Evolutionary conservation across 2,329 filamentous ascomycete genomes (phyloP), one percentile per base, ranked within the genome.

Genomic region (Hypoxylon sp.): DNA sequence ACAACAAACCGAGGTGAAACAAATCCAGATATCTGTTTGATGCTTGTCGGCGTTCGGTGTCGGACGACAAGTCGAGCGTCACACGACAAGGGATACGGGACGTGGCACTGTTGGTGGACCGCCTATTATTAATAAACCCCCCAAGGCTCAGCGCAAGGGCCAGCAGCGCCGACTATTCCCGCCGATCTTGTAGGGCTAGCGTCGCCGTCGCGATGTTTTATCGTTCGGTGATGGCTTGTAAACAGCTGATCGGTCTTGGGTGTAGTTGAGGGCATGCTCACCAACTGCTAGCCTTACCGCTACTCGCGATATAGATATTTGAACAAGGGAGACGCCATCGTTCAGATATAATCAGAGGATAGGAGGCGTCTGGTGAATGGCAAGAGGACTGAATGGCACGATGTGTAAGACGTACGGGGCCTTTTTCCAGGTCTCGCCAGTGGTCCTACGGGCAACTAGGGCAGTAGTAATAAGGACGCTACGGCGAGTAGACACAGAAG

Each of bases 61-160:
- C n/a, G n/a, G n/a, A n/a, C n/a, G n/a, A n/a, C n/a, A n/a, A n/a
- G n/a, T n/a, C n/a, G n/a, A n/a, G 31, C 27, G 40, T 62, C 43
- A 50, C 43, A 56, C 51, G 45, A 31, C 55, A 43, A 42, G 13
- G 29, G 38, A 31, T n/a, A n/a, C n/a, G n/a, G 55, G 53, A 33
- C 43, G 40, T 55, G 55, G 59, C 58, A 62, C 35, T 15, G 15
- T 43, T 52, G 46, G 43, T 27, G 17, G 18, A 31, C 9, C 27
- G 29, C 26, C 5, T 43, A 59, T 64, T 64, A 63, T 51, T 64
- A 62, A 62, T 64, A 59, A 58, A 60, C 40, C 29, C 35, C 41
- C 35, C 47, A 61, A 52, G 62, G 53, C 62, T 62, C 58, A 60
- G 62, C 53, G 59, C 13, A 7, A 48, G 26, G 17, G 24, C 47